A percentile compares a stretch with the other conserved stretches of the same genome.
These are phyloP conservation scores for Fraxinus dipetala DNA, from an alignment of 305 asterid species.

Conservation along the genomic window DNA sequence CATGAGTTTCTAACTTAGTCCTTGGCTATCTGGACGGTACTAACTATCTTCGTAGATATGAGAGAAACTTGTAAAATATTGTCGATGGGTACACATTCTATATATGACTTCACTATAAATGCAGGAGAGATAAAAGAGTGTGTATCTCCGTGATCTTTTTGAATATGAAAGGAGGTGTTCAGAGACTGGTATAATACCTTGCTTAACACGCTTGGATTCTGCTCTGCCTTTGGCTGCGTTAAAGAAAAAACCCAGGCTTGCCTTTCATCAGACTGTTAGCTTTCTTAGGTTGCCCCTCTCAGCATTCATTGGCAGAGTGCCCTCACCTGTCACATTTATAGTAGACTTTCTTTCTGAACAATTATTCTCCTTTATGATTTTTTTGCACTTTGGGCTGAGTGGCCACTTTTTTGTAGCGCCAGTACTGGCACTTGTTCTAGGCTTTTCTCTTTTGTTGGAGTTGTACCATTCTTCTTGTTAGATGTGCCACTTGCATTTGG, in stretches of 20 bases:
- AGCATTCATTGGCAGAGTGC: neutral
- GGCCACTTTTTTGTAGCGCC: neutral
- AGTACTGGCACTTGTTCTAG: neutral
- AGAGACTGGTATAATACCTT: neutral
- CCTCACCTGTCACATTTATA: neutral
- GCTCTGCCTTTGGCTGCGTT: neutral
- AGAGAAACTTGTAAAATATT: neutral
- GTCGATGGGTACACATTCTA: neutral
- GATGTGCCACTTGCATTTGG: neutral
- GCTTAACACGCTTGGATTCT: neutral
- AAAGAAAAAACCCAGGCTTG: neutral
- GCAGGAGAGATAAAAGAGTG: neutral
- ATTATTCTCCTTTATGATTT: neutral
- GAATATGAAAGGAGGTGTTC: neutral
- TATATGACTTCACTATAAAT: neutral
- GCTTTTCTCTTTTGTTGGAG: neutral
- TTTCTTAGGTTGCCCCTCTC: neutral
- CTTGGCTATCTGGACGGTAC: neutral
- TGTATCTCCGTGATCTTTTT: neutral
- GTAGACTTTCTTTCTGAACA: neutral
- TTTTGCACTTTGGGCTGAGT: neutral
- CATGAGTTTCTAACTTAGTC: neutral
- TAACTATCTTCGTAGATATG: neutral
- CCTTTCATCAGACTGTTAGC: neutral
- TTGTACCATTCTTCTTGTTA: neutral